A percentile compares a stretch with the other conserved stretches of the same genome.
phyloP scores from a whole-genome alignment of 106 monocot genomes.

The Amphibolis antarctica region DNA sequence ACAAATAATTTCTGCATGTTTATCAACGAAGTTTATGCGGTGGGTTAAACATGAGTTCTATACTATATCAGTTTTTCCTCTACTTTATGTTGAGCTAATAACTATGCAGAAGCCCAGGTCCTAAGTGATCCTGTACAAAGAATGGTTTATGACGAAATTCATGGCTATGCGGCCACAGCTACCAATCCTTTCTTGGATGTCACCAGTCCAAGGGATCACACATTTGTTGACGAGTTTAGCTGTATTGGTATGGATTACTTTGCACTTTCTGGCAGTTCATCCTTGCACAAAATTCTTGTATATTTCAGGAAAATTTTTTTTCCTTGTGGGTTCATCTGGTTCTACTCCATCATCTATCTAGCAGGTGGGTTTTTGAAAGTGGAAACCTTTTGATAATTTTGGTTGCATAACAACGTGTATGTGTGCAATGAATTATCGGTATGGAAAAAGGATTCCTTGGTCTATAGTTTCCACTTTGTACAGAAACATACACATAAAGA shows the following conservation, averaged over 20 bases:
- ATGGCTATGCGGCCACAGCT: conserved; percentile 76
- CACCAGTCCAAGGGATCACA: conserved; percentile 58
- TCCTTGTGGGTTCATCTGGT: no score
- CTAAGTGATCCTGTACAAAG: conserved; percentile 92
- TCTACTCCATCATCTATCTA: no score
- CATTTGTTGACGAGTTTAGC: conserved; percentile 96
- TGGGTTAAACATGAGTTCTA: conserved; percentile 7
- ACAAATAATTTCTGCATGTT: conserved; percentile 94
- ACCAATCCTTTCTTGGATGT: conserved; percentile 88
- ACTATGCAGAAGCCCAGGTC: conserved; percentile 49
- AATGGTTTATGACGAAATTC: conserved; percentile 92
- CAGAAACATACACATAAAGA: no score
- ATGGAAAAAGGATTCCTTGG: no score
- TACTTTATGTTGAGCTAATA: neutral
- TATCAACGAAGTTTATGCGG: conserved; percentile 88
- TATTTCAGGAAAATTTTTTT: no score
- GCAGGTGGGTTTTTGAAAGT: no score
- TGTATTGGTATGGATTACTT: conserved; percentile 69
- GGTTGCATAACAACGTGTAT: no score
- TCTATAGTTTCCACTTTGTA: no score
- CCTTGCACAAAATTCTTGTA: no score
- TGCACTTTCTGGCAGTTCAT: neutral
- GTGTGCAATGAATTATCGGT: no score
- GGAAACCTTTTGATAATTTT: no score
- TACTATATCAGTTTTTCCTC: neutral